Percentiles rank a stretch among this genome's conserved stretches.
phyloP scores from a whole-genome alignment of 1,284 basidiomycete species.

The Sporisorium iseilematis-ciliati region DNA sequence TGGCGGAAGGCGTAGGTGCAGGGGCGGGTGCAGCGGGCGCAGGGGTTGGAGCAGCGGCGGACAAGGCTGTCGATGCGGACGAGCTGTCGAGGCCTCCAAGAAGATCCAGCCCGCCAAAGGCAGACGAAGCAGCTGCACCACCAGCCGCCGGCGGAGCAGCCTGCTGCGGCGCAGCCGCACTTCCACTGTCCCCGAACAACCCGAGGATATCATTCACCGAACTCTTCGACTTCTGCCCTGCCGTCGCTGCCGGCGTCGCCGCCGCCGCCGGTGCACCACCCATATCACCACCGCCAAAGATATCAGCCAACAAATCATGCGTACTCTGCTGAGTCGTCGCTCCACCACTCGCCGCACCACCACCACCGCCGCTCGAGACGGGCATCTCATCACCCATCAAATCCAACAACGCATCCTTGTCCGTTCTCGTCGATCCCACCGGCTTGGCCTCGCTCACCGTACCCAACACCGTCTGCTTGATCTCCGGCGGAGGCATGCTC shows the following conservation, averaged over 20 bases:
- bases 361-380: slow-evolving; percentile 18
- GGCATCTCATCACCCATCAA: slow-evolving; percentile 65
- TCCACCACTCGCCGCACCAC: slow-evolving; percentile 12
- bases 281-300: slow-evolving; percentile 79
- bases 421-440: slow-evolving; percentile 60
- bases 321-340: slow-evolving; percentile 75
- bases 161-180: slow-evolving; percentile 61
- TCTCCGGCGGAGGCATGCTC: slow-evolving; percentile 96
- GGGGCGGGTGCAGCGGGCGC: slow-evolving; percentile 31
- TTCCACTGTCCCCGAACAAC: slow-evolving; percentile 78
- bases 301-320: slow-evolving; percentile 90
- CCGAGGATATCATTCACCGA: slow-evolving; percentile 91
- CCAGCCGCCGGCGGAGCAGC: slow-evolving; percentile 33
- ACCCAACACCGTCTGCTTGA: slow-evolving; percentile 73
- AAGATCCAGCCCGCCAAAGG: slow-evolving; percentile 62
- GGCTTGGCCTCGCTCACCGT: slow-evolving; percentile 65
- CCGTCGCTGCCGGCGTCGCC: slow-evolving; percentile 12
- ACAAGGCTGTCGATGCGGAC: slow-evolving; percentile 74
- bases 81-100: slow-evolving; percentile 54
- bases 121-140: slow-evolving; percentile 21
- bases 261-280: slow-evolving; percentile 69
- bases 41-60: slow-evolving; percentile 68
- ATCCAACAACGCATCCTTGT: slow-evolving; percentile 62
- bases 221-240: slow-evolving; percentile 71
- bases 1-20: slow-evolving; percentile 47